Conservation (phyloP, 164 flowering plant genomes). For the Chimonanthus praecox region DNA sequence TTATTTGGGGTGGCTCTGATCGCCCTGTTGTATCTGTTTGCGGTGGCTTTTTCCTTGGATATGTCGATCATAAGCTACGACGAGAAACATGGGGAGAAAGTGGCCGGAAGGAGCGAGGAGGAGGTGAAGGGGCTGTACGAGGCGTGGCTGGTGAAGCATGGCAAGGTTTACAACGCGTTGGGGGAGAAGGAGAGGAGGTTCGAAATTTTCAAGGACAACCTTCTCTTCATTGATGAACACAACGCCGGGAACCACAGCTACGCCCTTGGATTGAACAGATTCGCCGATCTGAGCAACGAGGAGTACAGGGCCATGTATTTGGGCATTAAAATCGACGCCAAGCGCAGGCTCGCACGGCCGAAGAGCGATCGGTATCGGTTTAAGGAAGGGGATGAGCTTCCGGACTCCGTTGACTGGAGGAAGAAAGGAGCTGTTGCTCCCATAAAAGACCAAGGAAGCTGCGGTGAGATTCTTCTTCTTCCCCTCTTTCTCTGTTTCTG, state of each 20-base stretch:
- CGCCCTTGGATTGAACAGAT: conserved; percentile 57
- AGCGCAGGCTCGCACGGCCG: conserved; percentile 19
- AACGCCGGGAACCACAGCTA: conserved; percentile 45
- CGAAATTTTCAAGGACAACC: conserved; percentile 37
- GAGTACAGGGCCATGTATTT: conserved; percentile 57
- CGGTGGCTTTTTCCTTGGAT: conserved; percentile 22
- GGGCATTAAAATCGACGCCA: conserved; percentile 45
- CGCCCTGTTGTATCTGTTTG: conserved; percentile 5
- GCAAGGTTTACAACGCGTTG: conserved; percentile 48
- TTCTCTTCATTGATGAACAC: conserved; percentile 65
- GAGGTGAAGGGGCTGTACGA: conserved; percentile 43
- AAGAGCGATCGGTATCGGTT: conserved; percentile 44
- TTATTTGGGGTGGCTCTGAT: neutral
- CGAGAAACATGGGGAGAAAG: conserved; percentile 1
- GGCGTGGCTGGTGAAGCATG: conserved; percentile 49
- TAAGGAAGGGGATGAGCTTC: conserved; percentile 54
- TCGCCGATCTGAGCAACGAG: conserved; percentile 79
- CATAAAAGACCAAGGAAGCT: conserved; percentile 84
- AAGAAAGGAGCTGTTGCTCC: conserved; percentile 61
- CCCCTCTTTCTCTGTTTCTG: neutral
- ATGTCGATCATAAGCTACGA: conserved; percentile 32
- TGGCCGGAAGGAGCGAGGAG: conserved; percentile 27
- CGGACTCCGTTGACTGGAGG: conserved; percentile 87
- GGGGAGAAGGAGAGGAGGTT: conserved; percentile 34
- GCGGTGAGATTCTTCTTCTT: conserved; percentile 47